Percentiles rank a stretch among this genome's conserved stretches.
phyloP scores from a whole-genome alignment of 2,329 filamentous ascomycete genomes.

The Colletotrichum orbiculare region DNA sequence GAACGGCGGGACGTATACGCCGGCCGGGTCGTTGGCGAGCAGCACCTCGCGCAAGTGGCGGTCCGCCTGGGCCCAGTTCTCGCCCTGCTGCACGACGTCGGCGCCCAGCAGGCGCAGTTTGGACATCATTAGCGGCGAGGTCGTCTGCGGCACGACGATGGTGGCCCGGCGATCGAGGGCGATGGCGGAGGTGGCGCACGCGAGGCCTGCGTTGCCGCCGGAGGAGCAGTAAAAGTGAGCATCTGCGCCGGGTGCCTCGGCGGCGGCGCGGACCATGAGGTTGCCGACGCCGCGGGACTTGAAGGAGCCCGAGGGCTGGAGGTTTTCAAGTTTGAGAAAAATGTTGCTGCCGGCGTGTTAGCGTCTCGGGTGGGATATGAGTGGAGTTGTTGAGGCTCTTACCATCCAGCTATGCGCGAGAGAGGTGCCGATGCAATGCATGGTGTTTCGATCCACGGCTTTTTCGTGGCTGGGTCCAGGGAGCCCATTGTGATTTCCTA shows the following conservation, averaged over 20 bases:
- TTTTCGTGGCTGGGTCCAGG: slow-evolving; percentile 49
- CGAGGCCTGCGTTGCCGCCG: slow-evolving; percentile 87
- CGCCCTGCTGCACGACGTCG: slow-evolving; percentile 75
- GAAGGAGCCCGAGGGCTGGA: slow-evolving; percentile 88
- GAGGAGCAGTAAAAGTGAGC: slow-evolving; percentile 83
- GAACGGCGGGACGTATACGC: slow-evolving; percentile 77
- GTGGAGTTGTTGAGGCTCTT: slow-evolving; percentile 43
- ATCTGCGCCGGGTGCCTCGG: slow-evolving; percentile 45
- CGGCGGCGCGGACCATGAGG: slow-evolving; percentile 66
- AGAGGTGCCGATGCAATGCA: slow-evolving; percentile 74
- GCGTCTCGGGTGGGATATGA: slow-evolving; percentile 19
- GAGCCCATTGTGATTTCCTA: slow-evolving; percentile 53
- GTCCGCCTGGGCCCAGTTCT: slow-evolving; percentile 77
- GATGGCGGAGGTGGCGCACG: slow-evolving; percentile 78
- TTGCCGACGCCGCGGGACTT: slow-evolving; percentile 84
- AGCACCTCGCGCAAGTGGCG: slow-evolving; percentile 69
- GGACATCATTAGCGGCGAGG: slow-evolving; percentile 75
- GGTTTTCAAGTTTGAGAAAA: slow-evolving; percentile 86
- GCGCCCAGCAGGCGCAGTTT: slow-evolving; percentile 77
- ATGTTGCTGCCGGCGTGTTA: slow-evolving; percentile 67
- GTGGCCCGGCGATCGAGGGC: slow-evolving; percentile 74
- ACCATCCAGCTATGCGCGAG: slow-evolving; percentile 79
- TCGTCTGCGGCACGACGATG: slow-evolving; percentile 77
- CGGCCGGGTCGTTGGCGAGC: slow-evolving; percentile 60
- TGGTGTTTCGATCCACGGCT: slow-evolving; percentile 79